Conservation (phyloP, 2,329 filamentous ascomycete species). For the Colletotrichum spaethianum region DNA sequence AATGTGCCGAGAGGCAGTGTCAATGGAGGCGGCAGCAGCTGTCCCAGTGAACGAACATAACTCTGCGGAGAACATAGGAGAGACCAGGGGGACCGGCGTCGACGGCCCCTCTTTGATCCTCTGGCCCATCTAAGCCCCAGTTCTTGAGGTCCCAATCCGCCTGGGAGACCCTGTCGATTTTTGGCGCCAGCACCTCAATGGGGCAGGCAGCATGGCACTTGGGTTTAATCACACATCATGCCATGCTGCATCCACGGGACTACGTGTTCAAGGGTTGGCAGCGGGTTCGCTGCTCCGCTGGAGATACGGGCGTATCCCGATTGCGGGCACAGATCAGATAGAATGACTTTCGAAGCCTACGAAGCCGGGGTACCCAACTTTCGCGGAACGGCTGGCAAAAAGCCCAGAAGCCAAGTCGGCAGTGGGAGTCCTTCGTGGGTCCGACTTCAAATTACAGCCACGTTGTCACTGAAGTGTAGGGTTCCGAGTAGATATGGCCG, state of each 20-base stretch:
- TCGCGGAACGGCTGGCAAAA: constrained; percentile 8
- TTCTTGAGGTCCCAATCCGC: constrained; percentile 16
- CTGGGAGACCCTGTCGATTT: constrained; percentile 23
- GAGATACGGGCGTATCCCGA: neutral
- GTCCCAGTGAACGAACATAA: neutral
- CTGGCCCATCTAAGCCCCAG: constrained; percentile 16
- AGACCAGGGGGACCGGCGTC: constrained; percentile 24
- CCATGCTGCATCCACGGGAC: constrained; percentile 2
- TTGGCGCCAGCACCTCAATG: constrained; percentile 22
- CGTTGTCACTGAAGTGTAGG: neutral
- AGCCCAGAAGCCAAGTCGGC: constrained; percentile 35
- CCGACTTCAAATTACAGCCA: constrained; percentile 7
- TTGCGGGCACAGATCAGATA: neutral
- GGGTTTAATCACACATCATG: constrained; percentile 20
- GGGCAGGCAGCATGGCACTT: constrained; percentile 16
- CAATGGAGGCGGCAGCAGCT: constrained; percentile 3
- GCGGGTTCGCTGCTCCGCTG: constrained; percentile 13
- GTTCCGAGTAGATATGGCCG: constrained; percentile 16
- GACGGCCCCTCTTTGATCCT: constrained; percentile 25
- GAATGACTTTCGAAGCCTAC: neutral
- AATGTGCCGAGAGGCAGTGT: constrained; percentile 25
- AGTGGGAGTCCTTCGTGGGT: constrained; percentile 4
- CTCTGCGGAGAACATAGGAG: constrained; percentile 1
- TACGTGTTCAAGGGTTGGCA: constrained; percentile 22
- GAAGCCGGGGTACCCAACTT: neutral